Evolutionary conservation across 108 stramenopile species (phyloP).

Genomic region (Schizochytrium sp.): DNA sequence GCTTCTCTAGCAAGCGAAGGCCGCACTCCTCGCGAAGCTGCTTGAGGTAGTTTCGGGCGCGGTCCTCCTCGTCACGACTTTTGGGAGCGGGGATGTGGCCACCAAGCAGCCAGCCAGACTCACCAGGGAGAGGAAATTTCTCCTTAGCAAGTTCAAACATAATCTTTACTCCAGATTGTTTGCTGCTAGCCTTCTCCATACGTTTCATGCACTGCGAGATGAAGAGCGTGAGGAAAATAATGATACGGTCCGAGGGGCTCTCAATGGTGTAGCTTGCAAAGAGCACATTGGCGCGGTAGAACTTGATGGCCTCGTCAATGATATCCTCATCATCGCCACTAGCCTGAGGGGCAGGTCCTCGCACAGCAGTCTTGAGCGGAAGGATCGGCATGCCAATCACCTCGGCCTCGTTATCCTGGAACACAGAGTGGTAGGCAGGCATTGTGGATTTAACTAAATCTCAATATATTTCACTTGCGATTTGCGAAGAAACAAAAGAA

Average conservation of each 20-base stretch:
- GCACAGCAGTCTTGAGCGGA: constrained; percentile 49
- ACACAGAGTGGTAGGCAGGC: constrained; percentile 54
- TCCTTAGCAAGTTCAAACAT: not conserved
- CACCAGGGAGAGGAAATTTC: constrained; percentile 66
- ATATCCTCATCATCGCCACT: constrained; percentile 72
- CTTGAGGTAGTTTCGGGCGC: constrained; percentile 75
- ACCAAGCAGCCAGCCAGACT: constrained; percentile 40
- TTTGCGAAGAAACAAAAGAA: too few relatives aligned
- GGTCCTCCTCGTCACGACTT: constrained; percentile 68
- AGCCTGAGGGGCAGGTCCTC: constrained; percentile 29
- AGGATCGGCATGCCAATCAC: constrained; percentile 36
- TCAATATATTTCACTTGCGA: too few relatives aligned
- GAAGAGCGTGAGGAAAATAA: constrained; percentile 79
- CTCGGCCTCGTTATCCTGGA: not conserved
- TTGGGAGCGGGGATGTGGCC: constrained; percentile 70
- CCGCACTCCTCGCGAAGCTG: constrained; percentile 77
- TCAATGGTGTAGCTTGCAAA: constrained; percentile 73
- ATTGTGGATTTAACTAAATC: not conserved
- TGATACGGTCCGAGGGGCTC: constrained; percentile 72
- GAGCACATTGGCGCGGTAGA: constrained; percentile 76
- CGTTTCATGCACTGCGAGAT: constrained; percentile 73
- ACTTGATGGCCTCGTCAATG: constrained; percentile 77
- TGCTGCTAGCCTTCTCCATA: constrained; percentile 65
- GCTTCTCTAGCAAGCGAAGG: constrained; percentile 66
- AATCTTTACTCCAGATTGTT: constrained; percentile 4